Evolutionary conservation across 2,329 filamentous ascomycete genomes (phyloP), one percentile per base, ranked within the genome.

Genomic region (Myriosclerotinia scirpicola): DNA sequence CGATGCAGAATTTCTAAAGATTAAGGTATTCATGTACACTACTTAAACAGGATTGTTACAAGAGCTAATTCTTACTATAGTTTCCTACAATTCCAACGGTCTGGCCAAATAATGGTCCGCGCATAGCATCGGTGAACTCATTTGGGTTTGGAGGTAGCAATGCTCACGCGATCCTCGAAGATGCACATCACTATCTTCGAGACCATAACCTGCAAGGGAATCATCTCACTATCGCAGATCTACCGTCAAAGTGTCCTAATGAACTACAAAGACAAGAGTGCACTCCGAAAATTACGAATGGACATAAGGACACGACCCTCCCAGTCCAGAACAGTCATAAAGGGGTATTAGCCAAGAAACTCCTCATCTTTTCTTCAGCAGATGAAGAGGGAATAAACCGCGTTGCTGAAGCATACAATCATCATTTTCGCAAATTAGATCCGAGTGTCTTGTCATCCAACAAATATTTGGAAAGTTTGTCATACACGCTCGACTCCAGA

Each of bases 101-200:
- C 5, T 71, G 62, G 67, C 68, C 69, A 53, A 56, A 26, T 14
- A 36, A 7, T 50, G 67, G 67, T 12, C 38, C 53, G 14, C 62
- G 67, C 5, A 42, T 66, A 65, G 55, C 58, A 15, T 64, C 52
- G 22, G 40, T 69, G 20, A 69, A 69, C 48, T 61, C 66, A 4
- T 71, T 71, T 26, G 68, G 68, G 38, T 60, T 67, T 36, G 68
- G 66, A 1, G 68, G 68, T 3, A 22, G 65, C 15, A 70, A 71
- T 61, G 54, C 58, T 9, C 65, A 69, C 40, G 68, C 67, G 11
- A 65, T 69, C 26, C 14, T 67, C 30, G 68, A 70, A 6, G 66
- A 65, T 26, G 62, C 56, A 44, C 53, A 14, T 20, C 40, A 63
- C 17, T 63, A 66, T 20, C n/a, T 61, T 17, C n/a, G 52, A 38